These are phyloP conservation scores for Alternaria postmessia DNA, from an alignment of 2,329 filamentous ascomycete species.

Conservation along the genomic window DNA sequence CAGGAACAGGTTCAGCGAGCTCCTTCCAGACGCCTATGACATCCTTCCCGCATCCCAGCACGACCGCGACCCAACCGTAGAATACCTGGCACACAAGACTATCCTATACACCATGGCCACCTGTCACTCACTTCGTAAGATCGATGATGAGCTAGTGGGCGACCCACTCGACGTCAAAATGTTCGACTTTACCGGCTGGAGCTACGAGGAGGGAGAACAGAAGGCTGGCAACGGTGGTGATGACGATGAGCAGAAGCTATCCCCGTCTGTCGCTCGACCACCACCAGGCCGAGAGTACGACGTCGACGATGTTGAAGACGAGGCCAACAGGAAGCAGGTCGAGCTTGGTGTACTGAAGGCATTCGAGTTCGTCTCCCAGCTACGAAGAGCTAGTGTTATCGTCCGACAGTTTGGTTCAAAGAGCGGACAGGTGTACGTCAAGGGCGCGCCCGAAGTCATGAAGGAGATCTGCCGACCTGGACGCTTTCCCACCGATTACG, in stretches of 20 bases:
- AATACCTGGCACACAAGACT: constrained; percentile 70
- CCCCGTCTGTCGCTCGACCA: constrained; percentile 88
- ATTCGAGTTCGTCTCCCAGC: constrained; percentile 94
- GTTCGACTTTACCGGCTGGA: constrained; percentile 96
- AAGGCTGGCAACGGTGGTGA: constrained; percentile 66
- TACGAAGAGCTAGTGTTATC: constrained; percentile 90
- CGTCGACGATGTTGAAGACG: constrained; percentile 58
- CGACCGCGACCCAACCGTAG: constrained; percentile 66
- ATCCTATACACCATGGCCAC: constrained; percentile 96
- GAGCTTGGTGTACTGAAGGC: constrained; percentile 90
- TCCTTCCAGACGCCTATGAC: constrained; percentile 71
- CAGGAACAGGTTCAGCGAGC: constrained; percentile 73
- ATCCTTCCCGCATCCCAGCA: constrained; percentile 65
- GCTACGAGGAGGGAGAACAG: constrained; percentile 86
- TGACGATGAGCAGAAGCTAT: constrained; percentile 79
- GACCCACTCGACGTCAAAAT: constrained; percentile 97
- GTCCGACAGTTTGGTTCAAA: constrained; percentile 86
- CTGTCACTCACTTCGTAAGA: constrained; percentile 86
- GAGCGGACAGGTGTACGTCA: constrained; percentile 89
- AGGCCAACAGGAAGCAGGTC: constrained; percentile 63
- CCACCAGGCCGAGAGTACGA: constrained; percentile 69
- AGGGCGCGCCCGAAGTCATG: constrained; percentile 96
- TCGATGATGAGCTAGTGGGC: constrained; percentile 88
- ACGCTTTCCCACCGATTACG: constrained; percentile 87
- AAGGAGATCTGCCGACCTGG: constrained; percentile 87